Evolutionary conservation across 2,329 filamentous ascomycete species (phyloP), one percentile per base, ranked within the genome.

Genomic region (Cordyceps cateniannulata): DNA sequence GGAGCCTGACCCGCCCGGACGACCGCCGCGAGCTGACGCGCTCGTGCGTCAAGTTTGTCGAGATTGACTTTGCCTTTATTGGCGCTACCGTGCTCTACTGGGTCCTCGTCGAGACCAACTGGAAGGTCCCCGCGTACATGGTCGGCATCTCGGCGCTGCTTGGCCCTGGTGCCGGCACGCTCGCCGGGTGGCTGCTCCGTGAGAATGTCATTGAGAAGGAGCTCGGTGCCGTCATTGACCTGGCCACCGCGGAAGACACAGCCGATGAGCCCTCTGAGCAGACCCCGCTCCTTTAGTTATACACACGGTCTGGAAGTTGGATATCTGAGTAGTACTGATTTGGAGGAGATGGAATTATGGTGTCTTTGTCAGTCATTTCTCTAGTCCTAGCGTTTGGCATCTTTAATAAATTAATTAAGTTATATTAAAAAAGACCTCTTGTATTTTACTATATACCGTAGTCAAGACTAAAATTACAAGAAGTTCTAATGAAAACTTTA

Each of bases 21-120:
- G 79, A 83, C 64, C 72, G 79, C 40, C 73, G 72, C 50, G 76
- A 81, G 65, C 75, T 82, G 75, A 82, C 81, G n/a, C 74, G 75
- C 40, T 75, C 77, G 14, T 75, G 74, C 0, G 67, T 78, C 54
- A 70, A 69, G 51, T 78, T 81, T 57, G 74, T 83, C 58, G 74
- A 77, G 66, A 75, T 83, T 51, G 75, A 83, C 62, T 63, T 73
- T 6, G 68, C 75, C 25, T 81, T 78, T 63, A 71, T 81, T 49
- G 72, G 69, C 2, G 69, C 77, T 65, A 81, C 80, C 1, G 76
- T 81, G 5, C 63, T 82, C 35, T 83, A 83, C 67, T 83, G 81
- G 80, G 69, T 83, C 38, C 68, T 82, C 44, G 77, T 80, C 18
- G 81, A 83, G 68, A 76, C 77, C 0, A 80, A 80, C 20, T 76